Conservation (phyloP, 2,329 filamentous ascomycete genomes). For the Xylariomycetidae sp. region DNA sequence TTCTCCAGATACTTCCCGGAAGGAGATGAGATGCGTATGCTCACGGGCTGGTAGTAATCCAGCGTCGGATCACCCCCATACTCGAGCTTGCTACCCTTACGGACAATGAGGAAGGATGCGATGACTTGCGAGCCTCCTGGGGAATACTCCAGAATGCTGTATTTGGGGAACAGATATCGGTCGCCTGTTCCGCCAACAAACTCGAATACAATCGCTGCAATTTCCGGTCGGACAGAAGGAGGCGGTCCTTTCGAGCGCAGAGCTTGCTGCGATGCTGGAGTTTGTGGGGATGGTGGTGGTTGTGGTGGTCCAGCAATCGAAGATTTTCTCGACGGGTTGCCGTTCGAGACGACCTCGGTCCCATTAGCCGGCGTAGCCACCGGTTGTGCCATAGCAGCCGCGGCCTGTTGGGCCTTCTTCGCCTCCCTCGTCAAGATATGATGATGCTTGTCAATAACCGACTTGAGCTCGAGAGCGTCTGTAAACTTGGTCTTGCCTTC, state of each 20-base stretch:
- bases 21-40: slow-evolving; percentile 50
- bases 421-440: slow-evolving; percentile 35
- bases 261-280: slow-evolving; percentile 40
- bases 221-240: slow-evolving; percentile 48
- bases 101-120: slow-evolving; percentile 71
- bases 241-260: slow-evolving; percentile 55
- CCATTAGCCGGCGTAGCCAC: slow-evolving; percentile 24
- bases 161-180: slow-evolving; percentile 72
- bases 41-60: slow-evolving; percentile 74
- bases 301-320: slow-evolving; percentile 14
- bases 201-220: slow-evolving; percentile 63
- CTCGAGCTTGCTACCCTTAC: slow-evolving; percentile 62
- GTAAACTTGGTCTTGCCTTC: slow-evolving; percentile 43
- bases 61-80: slow-evolving; percentile 56
- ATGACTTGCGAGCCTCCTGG: slow-evolving; percentile 53
- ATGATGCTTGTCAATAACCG: slow-evolving; percentile 42
- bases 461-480: slow-evolving; percentile 49
- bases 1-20: slow-evolving; percentile 54
- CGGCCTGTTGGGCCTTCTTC: slow-evolving; percentile 14
- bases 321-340: slow-evolving; percentile 23
- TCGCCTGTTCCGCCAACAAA: slow-evolving; percentile 64
- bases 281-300: slow-evolving; percentile 10
- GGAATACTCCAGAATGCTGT: slow-evolving; percentile 65
- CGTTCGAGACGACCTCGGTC: slow-evolving; percentile 29
- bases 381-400: slow-evolving; percentile 14